A percentile compares a stretch with the other conserved stretches of the same genome.
Evolutionary conservation across 2,329 filamentous ascomycete species (phyloP).

Genomic region (Venturia aucupariae): DNA sequence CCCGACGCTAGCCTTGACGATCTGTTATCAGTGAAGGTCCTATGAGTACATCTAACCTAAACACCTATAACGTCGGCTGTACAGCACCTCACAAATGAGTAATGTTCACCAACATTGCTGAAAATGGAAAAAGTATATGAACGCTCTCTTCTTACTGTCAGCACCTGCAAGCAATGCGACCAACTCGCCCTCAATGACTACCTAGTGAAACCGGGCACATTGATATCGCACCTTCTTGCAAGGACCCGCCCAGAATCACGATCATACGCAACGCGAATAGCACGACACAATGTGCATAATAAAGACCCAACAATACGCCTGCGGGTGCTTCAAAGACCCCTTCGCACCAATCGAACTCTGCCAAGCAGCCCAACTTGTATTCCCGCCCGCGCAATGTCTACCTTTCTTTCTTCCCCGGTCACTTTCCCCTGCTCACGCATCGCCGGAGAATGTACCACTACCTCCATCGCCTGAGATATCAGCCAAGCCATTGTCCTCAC

Average conservation of each 20-base stretch:
- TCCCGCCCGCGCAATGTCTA: background rate
- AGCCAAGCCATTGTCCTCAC: too few species aligned
- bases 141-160: background rate
- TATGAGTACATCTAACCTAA: background rate
- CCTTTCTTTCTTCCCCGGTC: background rate
- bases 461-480: too few species aligned
- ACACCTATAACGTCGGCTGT: background rate
- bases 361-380: background rate
- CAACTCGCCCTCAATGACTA: background rate
- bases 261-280: background rate
- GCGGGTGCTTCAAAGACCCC: background rate
- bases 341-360: background rate
- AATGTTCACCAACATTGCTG: background rate
- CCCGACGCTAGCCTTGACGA: background rate
- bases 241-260: background rate
- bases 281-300: background rate
- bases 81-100: background rate
- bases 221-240: too few species aligned
- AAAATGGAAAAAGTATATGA: background rate
- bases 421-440: too few species aligned
- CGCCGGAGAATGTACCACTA: too few species aligned
- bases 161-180: background rate
- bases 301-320: background rate
- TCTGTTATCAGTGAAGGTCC: background rate
- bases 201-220: background rate